Conservation (phyloP, 2,329 filamentous ascomycete genomes). For the Nigrospora osmanthi region DNA sequence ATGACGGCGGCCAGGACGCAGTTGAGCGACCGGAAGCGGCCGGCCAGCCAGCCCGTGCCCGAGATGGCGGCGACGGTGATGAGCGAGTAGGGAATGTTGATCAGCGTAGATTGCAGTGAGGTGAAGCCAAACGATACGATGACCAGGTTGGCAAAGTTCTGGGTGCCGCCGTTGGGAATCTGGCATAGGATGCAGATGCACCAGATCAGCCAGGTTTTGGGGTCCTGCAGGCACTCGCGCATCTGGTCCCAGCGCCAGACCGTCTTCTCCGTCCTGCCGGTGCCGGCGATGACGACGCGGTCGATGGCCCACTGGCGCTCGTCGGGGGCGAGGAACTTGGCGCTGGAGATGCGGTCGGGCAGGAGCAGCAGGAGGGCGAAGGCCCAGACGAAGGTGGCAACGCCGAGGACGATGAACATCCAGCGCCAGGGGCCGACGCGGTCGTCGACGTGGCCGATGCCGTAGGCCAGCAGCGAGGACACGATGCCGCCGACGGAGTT, state of each 20-base stretch:
- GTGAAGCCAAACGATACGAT: constrained; percentile 49
- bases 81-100: constrained; percentile 52
- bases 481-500: constrained; percentile 40
- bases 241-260: constrained; percentile 43
- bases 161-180: constrained; percentile 56
- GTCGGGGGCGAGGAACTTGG: constrained; percentile 46
- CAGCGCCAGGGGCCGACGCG: constrained; percentile 43
- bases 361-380: constrained; percentile 39
- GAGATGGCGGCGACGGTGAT: constrained; percentile 39
- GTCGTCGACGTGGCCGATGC: constrained; percentile 43
- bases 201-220: constrained; percentile 54
- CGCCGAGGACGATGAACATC: constrained; percentile 50
- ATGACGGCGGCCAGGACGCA: constrained; percentile 42
- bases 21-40: constrained; percentile 40
- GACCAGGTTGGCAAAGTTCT: constrained; percentile 51
- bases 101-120: constrained; percentile 42
- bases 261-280: constrained; percentile 39
- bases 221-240: constrained; percentile 45
- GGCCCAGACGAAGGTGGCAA: constrained; percentile 41
- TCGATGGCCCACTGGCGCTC: constrained; percentile 41
- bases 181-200: constrained; percentile 43
- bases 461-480: constrained; percentile 45
- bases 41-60: constrained; percentile 41
- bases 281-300: constrained; percentile 40
- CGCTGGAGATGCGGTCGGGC: constrained; percentile 45